A percentile compares a stretch with the other conserved stretches of the same genome.
phyloP scores from a whole-genome alignment of 768 basidiomycete species.

The Tricholoma flavovirens region DNA sequence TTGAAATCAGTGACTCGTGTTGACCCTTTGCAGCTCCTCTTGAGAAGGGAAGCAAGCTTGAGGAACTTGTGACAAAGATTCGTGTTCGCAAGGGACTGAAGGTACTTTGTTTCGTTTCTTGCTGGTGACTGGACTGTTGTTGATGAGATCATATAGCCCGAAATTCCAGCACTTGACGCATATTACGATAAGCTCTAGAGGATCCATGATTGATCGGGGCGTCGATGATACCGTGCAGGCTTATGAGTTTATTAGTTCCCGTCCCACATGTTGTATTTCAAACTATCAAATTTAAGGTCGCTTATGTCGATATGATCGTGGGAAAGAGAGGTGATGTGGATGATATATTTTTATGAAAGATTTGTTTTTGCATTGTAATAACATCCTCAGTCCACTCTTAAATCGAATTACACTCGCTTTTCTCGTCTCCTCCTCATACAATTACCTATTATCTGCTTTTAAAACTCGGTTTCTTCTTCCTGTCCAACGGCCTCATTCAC shows the following conservation, averaged over 20 bases:
- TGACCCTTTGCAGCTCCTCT: constrained; percentile 47
- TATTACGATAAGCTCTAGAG: constrained; percentile 91
- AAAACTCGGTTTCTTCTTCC: constrained; percentile 13
- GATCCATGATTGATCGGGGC: neutral
- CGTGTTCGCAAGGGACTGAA: constrained; percentile 95
- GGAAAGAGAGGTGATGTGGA: constrained; percentile 7
- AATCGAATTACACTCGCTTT: constrained; percentile 19
- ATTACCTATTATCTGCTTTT: constrained; percentile 13
- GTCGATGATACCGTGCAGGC: neutral
- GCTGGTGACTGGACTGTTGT: neutral
- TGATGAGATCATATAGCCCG: constrained; percentile 46
- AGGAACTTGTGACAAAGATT: constrained; percentile 76
- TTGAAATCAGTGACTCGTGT: neutral
- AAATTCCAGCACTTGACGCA: constrained; percentile 78
- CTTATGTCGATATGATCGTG: no score
- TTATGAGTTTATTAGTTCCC: constrained; percentile 7
- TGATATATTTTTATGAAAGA: neutral
- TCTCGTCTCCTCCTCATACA: constrained; percentile 7
- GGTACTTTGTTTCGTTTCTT: constrained; percentile 32
- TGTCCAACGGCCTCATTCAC: constrained; percentile 15
- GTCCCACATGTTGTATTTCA: constrained; percentile 46
- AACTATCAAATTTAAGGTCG: constrained; percentile 32
- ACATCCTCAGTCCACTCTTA: constrained; percentile 5
- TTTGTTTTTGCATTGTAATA: constrained; percentile 12
- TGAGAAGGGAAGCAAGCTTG: constrained; percentile 90